Conservation (phyloP, 1,139 yeast species). For the Chernovozyma sophiae-reginae region DNA sequence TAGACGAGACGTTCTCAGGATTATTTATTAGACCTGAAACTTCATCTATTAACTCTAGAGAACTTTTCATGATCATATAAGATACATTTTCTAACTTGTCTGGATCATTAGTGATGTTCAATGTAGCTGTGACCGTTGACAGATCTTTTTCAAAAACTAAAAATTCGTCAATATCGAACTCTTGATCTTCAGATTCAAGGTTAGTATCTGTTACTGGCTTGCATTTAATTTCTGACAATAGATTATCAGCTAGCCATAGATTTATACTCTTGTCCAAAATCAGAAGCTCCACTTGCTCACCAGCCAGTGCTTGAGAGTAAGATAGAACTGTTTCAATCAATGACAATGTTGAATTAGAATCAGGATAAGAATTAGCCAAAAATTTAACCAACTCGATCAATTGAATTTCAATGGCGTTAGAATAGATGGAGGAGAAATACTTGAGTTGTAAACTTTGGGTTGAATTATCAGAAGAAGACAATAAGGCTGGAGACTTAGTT, state of each 20-base stretch:
- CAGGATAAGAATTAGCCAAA: slow-evolving; percentile 5
- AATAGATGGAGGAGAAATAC: slow-evolving; percentile 12
- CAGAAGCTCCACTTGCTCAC: slow-evolving; percentile 1
- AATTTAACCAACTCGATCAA: slow-evolving; percentile 13
- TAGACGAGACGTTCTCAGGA: slow-evolving; percentile 4
- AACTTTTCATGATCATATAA: slow-evolving; percentile 21
- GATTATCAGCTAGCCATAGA: slow-evolving; percentile 30
- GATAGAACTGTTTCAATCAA: slow-evolving; percentile 15
- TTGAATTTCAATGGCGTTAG: slow-evolving; percentile 14
- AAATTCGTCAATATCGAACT: slow-evolving; percentile 24
- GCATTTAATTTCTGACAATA: slow-evolving; percentile 8
- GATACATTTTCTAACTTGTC: slow-evolving; percentile 13
- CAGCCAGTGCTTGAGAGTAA: slow-evolving; percentile 4
- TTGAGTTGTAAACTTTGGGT: background rate
- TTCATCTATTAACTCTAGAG: slow-evolving; percentile 23
- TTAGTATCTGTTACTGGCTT: no score
- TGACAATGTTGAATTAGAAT: background rate
- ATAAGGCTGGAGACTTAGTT: background rate
- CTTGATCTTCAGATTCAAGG: background rate
- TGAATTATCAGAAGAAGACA: background rate
- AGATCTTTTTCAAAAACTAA: slow-evolving; percentile 17
- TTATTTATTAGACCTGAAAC: slow-evolving; percentile 11
- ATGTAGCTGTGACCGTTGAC: background rate
- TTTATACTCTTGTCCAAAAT: slow-evolving; percentile 14
- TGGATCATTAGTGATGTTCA: background rate